phyloP scores from a whole-genome alignment of 768 basidiomycete species.

The Imleria badia region DNA sequence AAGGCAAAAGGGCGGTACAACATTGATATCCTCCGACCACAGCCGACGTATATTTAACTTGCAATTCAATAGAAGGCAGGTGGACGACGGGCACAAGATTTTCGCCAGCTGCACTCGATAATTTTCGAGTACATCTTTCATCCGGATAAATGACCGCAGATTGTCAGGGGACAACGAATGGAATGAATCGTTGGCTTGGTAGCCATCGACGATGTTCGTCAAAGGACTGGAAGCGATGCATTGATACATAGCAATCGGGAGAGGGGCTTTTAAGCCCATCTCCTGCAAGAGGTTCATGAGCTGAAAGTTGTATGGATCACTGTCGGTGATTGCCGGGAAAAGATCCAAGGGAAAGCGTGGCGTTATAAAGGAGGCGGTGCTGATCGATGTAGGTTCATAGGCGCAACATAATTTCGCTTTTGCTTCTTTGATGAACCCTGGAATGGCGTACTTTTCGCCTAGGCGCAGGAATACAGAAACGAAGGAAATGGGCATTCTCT shows the following conservation, averaged over 20 bases:
- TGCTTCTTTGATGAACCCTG: slow-evolving; percentile 4
- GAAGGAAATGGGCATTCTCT: not conserved
- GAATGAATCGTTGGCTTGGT: not conserved
- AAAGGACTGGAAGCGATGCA: not conserved
- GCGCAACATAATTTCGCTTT: not conserved
- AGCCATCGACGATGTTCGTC: not conserved
- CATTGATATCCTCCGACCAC: not conserved
- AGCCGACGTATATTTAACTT: fast-evolving
- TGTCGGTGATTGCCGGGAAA: not conserved
- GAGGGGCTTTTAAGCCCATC: not conserved
- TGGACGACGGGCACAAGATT: not conserved
- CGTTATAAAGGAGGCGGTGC: not conserved
- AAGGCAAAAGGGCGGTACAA: not conserved
- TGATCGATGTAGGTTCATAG: not conserved
- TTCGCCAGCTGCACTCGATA: not conserved
- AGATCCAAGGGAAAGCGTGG: fast-evolving
- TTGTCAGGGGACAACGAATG: slow-evolving; percentile 3
- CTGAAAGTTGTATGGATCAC: slow-evolving; percentile 17
- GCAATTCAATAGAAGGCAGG: not conserved
- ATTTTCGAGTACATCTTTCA: not conserved
- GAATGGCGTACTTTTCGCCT: slow-evolving; percentile 21
- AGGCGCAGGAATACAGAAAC: slow-evolving; percentile 11
- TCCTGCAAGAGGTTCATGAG: slow-evolving; percentile 15
- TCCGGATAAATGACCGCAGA: slow-evolving; percentile 1
- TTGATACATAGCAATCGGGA: slow-evolving; percentile 9